Base-by-base conservation (phyloP, 2,329 filamentous ascomycete genomes). In the Fusarium bactridioides region DNA sequence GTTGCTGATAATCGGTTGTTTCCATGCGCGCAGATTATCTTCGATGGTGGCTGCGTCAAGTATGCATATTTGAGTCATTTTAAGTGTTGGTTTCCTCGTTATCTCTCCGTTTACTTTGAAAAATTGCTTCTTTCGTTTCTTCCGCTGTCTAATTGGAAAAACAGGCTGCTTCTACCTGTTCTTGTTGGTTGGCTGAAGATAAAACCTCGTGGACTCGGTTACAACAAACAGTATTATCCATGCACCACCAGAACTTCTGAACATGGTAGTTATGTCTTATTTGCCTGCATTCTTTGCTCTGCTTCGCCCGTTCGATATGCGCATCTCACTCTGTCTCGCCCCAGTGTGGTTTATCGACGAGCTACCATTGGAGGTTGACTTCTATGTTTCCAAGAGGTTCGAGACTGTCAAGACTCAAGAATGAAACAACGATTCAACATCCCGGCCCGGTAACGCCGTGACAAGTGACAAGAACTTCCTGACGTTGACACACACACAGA, bases 11-110 rank as follows among this genome's bases (percentile, higher is more conserved):
- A 43, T 43, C 35, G 57, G 41, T 45, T 47, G 56, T 45, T 60
- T 57, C 55, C 69, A 43, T 66, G 23, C 53, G 29, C 61, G 56
- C 55, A 72, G 48, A 69, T 56, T 65, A 55, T 72, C 70, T 61
- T 74, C 67, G 66, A 61, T 59, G 59, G 66, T 69, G 71, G 66
- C 74, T 75, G 74, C 72, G 65, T 72, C 64, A 59, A 69, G 27
- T 38, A 69, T 45, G 25, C 48, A 47, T 64, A 40, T 58, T 55
- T 76, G 74, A 76, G 74, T 72, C 71, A 76, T 76, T 76, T 76
- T 76, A 54, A 55, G 56, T 51, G 33, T 13, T 37, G 48, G 43
- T 35, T 57, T 23, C 41, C 19, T 53, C 37, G 45, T 63, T 23
- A 5, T 18, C 47, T 43, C 27, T 27, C 9, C 15, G 23, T 37